Evolutionary conservation across 352 stramenopile species (phyloP).

Genomic region (Sclerospora graminicola): DNA sequence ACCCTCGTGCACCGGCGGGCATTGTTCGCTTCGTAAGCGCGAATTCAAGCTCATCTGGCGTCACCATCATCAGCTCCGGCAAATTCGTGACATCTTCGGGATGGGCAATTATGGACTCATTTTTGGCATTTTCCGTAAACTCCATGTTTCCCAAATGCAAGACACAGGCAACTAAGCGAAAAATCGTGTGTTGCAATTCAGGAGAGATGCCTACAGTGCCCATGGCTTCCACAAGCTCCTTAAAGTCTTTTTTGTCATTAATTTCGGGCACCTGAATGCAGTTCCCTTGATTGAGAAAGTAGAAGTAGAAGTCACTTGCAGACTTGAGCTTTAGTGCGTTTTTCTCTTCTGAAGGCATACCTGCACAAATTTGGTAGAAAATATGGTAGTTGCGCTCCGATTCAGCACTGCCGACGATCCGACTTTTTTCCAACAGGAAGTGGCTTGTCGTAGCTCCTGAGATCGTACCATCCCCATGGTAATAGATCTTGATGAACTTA

Average conservation of each 20-base stretch:
- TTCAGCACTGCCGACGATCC: slow-evolving; percentile 89
- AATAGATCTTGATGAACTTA: slow-evolving; percentile 95
- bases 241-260: slow-evolving; percentile 92
- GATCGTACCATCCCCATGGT: slow-evolving; percentile 86
- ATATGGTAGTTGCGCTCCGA: slow-evolving; percentile 98
- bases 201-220: slow-evolving; percentile 81
- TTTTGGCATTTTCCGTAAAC: slow-evolving; percentile 81
- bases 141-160: slow-evolving; percentile 97
- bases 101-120: slow-evolving; percentile 58
- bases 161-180: slow-evolving; percentile 93
- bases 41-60: slow-evolving; percentile 71
- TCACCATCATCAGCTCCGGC: slow-evolving; percentile 82
- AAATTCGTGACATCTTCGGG: slow-evolving; percentile 62
- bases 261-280: slow-evolving; percentile 89
- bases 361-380: slow-evolving; percentile 95
- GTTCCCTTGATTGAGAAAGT: slow-evolving; percentile 91
- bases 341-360: slow-evolving; percentile 57
- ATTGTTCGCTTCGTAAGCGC: slow-evolving; percentile 86
- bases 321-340: slow-evolving; percentile 74
- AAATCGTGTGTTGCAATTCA: slow-evolving; percentile 90
- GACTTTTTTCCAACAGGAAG: slow-evolving; percentile 97
- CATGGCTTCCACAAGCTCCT: slow-evolving; percentile 90
- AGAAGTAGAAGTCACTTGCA: slow-evolving; percentile 85
- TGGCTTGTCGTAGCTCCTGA: slow-evolving; percentile 91
- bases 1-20: slow-evolving; percentile 72